Evolutionary conservation across 257 asterid genomes (phyloP).

Genomic region (Ligustrum vulgare): DNA sequence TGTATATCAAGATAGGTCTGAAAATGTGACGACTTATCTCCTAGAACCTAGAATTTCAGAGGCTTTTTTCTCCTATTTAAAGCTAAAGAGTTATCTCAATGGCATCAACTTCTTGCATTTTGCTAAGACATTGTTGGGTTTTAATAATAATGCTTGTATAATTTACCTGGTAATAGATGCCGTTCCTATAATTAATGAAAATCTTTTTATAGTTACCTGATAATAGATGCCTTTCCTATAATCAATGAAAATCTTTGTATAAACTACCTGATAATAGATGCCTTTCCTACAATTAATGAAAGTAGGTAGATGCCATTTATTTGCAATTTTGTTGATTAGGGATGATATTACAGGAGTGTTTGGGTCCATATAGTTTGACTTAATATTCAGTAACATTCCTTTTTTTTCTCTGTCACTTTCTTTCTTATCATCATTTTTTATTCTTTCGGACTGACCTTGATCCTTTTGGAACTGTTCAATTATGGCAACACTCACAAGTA

Average conservation of each 20-base stretch:
- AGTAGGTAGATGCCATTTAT: not conserved
- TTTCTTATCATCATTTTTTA: not conserved
- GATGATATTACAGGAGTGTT: conserved; percentile 5
- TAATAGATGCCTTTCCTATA: no score
- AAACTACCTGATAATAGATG: no score
- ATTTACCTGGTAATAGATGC: not conserved
- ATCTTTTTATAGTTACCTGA: not conserved
- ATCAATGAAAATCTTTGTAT: no score
- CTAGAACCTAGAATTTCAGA: not conserved
- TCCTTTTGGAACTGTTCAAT: conserved; percentile 1
- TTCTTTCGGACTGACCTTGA: not conserved
- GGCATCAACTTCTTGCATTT: not conserved
- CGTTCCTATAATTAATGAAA: no score
- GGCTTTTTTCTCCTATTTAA: not conserved
- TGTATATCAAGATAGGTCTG: no score
- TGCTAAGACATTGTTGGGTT: not conserved
- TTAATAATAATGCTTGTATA: no score
- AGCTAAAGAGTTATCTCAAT: not conserved
- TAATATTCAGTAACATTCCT: not conserved
- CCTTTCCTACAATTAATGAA: no score
- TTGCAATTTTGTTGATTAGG: not conserved
- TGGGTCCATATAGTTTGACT: not conserved
- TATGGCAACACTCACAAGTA: conserved; percentile 19
- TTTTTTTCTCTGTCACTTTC: not conserved
- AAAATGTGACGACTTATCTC: not conserved